Evolutionary conservation across 306 rosid genomes (phyloP), one percentile per base, ranked within the genome.

Genomic region (Inga laurina): DNA sequence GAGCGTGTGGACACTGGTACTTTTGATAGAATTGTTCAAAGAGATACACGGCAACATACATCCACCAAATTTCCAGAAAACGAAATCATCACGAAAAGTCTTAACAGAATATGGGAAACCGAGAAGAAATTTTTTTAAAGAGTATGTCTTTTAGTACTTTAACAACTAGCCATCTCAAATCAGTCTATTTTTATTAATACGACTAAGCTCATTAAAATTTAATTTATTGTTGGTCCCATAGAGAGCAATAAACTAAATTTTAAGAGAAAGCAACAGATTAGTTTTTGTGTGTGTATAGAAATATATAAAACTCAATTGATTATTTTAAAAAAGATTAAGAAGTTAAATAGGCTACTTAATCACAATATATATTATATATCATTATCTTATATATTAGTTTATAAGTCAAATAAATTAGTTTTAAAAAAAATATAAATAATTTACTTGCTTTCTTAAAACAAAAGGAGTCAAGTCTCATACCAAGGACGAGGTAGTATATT

Each of bases 1-100:
- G 22, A 82, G 49, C 39, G 84, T n/a, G 66, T 86, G 87, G 86
- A 85, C 90, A 81, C 82, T 79, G 68, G 57, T 79, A 48, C 87
- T 70, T 54, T 32, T 32, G 77, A 66, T 57, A 81, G 72, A 59
- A 85, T 13, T 82, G 78, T 83, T 83, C 90, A 80, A 89, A 72
- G 65, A 4, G 81, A 80, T 8, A 67, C 44, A 59, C 82, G 30
- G 74, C 34, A 49, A 74, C 24, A 68, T 57, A 71, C 39, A 68
- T 65, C 79, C 35, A 56, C 79, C 74, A 81, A 74, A 41, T 71
- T 79, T 54, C 54, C 59, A 75, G 34, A 59, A 59, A 59, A 71
- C 74, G 76, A 82, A 88, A 24, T 61, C 57, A 14, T 51, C 46
- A 62, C 65, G 10, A 9, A 46, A 59, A 45, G 49, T 46, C 9